Conservation (phyloP, 2,329 filamentous ascomycete species). For the Fusarium tanahbumbuense region DNA sequence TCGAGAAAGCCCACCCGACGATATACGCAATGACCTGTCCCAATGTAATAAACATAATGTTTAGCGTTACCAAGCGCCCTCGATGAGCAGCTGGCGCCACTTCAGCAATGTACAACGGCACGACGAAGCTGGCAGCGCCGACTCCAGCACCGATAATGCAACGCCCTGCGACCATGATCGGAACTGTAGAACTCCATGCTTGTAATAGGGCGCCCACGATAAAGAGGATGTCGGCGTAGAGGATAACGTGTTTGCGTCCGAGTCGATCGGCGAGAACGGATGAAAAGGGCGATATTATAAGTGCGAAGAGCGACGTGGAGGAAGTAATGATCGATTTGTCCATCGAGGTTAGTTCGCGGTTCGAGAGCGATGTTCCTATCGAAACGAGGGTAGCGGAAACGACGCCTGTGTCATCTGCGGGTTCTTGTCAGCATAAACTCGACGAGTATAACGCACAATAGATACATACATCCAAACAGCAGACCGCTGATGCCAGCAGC, state of each 20-base stretch:
- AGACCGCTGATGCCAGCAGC: constrained; percentile 75
- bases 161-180: constrained; percentile 74
- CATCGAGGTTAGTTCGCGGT: constrained; percentile 67
- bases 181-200: constrained; percentile 67
- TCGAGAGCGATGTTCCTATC: constrained; percentile 68
- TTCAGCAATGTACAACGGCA: constrained; percentile 90
- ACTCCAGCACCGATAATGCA: constrained; percentile 78
- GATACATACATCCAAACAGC: constrained; percentile 72
- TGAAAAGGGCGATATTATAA: constrained; percentile 71
- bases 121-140: constrained; percentile 82
- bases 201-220: constrained; percentile 74
- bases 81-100: constrained; percentile 80
- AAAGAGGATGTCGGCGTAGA: constrained; percentile 75
- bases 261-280: constrained; percentile 71
- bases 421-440: constrained; percentile 11
- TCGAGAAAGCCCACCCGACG: constrained; percentile 79
- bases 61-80: constrained; percentile 84
- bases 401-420: constrained; percentile 72
- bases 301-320: constrained; percentile 74
- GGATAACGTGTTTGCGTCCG: constrained; percentile 72
- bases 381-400: constrained; percentile 76
- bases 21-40: constrained; percentile 92
- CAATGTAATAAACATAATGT: constrained; percentile 84
- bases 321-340: constrained; percentile 79
- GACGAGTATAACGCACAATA: too few species aligned